Evolutionary conservation across 139 green algal genomes (phyloP).

Genomic region (Pseudopediastrum boryanum): DNA sequence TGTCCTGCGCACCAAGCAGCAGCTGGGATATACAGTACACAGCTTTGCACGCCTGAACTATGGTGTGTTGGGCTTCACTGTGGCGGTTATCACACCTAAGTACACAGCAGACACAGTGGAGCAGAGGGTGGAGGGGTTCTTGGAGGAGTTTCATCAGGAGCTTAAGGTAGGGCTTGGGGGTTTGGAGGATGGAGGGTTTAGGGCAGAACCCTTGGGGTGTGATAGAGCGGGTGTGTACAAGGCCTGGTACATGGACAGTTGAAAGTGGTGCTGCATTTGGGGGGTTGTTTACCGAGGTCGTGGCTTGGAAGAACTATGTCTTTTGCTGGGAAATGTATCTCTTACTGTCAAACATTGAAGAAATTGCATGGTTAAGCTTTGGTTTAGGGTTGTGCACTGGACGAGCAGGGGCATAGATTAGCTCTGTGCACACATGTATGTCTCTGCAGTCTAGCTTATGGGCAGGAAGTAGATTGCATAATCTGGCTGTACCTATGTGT

Average conservation of each 20-base stretch:
- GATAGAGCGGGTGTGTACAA: background rate
- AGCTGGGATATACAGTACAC: conserved; percentile 94
- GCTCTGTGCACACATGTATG: too few relatives aligned
- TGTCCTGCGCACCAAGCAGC: conserved; percentile 91
- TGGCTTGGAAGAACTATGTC: background rate
- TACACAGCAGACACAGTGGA: conserved; percentile 58
- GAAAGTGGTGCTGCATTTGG: conserved; percentile 6
- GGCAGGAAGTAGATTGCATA: too few relatives aligned
- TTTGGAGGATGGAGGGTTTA: conserved; percentile 3
- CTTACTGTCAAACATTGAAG: too few relatives aligned
- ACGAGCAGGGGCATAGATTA: background rate
- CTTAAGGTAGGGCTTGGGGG: conserved; percentile 50
- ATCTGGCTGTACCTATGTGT: too few relatives aligned
- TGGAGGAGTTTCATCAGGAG: conserved; percentile 56
- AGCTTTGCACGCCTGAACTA: conserved; percentile 78
- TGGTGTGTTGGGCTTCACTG: conserved; percentile 83
- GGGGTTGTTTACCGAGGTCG: background rate
- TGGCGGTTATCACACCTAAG: conserved; percentile 71
- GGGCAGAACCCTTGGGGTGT: background rate
- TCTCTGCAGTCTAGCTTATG: too few relatives aligned
- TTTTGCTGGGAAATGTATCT: background rate
- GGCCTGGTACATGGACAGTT: background rate
- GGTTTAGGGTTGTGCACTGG: background rate
- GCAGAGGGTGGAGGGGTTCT: conserved; percentile 81
- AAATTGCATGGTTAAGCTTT: background rate